These are phyloP conservation scores for Nemophila menziesii DNA, from an alignment of 257 asterid species.

Conservation along the genomic window DNA sequence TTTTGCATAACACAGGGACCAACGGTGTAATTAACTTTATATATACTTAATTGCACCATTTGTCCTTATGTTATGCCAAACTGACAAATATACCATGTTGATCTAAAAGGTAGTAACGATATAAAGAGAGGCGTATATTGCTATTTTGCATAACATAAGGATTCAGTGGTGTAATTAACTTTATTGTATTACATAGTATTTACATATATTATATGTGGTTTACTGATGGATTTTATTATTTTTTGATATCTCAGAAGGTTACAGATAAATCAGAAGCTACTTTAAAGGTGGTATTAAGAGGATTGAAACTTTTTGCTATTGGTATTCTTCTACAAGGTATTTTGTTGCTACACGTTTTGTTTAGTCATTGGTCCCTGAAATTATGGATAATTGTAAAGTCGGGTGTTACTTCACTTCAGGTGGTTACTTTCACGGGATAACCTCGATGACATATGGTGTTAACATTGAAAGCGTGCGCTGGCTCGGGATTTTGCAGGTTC, in stretches of 20 bases:
- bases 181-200: too few species aligned
- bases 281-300: slow-evolving; percentile 44
- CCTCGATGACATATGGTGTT: slow-evolving; percentile 79
- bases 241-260: slow-evolving; percentile 36
- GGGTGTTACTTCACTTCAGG: slow-evolving; percentile 39
- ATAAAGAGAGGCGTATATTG: too few species aligned
- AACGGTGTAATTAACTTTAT: too few species aligned
- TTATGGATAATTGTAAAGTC: slow-evolving; percentile 8
- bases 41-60: too few species aligned
- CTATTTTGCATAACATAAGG: too few species aligned
- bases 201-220: too few species aligned
- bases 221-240: slow-evolving; percentile 11
- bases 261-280: slow-evolving; percentile 40
- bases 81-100: too few species aligned
- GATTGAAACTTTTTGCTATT: slow-evolving; percentile 50
- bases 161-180: neutral
- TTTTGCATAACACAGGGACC: too few species aligned
- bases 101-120: too few species aligned
- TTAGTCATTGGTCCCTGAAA: neutral
- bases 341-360: neutral
- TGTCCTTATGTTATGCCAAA: too few species aligned
- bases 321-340: slow-evolving; percentile 87
- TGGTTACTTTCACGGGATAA: slow-evolving; percentile 78
- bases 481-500: slow-evolving; percentile 84
- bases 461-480: slow-evolving; percentile 56